Evolutionary conservation across 148 eudicot species (phyloP).

Genomic region (Rheum nobile): DNA sequence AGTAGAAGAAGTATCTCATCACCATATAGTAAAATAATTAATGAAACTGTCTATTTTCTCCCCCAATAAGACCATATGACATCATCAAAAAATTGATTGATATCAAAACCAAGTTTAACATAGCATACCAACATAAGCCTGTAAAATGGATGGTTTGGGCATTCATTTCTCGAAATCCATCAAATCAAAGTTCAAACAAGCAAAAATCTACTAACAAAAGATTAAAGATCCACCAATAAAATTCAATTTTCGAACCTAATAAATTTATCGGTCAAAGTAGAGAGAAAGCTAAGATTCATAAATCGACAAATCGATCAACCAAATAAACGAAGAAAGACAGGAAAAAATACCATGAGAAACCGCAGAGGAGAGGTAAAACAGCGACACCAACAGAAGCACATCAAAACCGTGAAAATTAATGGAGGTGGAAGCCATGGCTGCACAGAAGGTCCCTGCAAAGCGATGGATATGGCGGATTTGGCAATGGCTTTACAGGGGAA

Average conservation of each 20-base stretch:
- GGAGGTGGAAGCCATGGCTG: not conserved
- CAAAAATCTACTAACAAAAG: not conserved
- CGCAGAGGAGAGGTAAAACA: not conserved
- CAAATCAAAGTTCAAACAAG: not conserved
- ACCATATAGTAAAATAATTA: not conserved
- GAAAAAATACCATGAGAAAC: not conserved
- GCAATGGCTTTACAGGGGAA: constrained; percentile 3
- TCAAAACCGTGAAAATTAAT: not conserved
- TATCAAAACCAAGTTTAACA: not conserved
- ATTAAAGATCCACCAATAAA: not conserved
- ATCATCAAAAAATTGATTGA: not conserved
- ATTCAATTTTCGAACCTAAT: not conserved
- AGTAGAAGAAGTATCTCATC: not conserved
- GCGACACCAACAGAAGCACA: not conserved
- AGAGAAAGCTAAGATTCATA: not conserved
- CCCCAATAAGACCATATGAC: not conserved
- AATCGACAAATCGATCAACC: not conserved
- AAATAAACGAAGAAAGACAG: not conserved
- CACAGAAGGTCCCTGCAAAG: constrained; percentile 3
- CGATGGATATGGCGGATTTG: not conserved
- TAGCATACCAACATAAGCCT: not conserved
- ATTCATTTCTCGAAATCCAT: too few species aligned
- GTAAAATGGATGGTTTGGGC: not conserved
- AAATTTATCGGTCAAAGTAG: not conserved
- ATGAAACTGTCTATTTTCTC: not conserved